Evolutionary conservation across 2,329 filamentous ascomycete genomes (phyloP).

Genomic region (Neospermospora avenae): DNA sequence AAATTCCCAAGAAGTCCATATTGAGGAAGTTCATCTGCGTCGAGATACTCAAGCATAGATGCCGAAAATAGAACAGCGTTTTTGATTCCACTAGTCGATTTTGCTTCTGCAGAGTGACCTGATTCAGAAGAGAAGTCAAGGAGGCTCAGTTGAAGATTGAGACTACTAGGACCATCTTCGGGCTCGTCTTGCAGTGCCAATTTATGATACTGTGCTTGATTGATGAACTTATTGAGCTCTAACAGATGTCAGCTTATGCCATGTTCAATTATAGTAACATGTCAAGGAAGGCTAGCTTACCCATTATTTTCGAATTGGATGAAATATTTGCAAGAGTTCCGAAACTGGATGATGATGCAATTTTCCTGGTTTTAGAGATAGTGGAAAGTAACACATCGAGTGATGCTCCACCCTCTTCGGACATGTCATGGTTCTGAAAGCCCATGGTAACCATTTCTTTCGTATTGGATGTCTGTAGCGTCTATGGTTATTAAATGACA

Average conservation of each 20-base stretch:
- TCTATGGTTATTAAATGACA: conserved; percentile 2
- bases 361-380: conserved; percentile 5
- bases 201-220: neutral
- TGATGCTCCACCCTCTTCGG: conserved; percentile 14
- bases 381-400: conserved; percentile 4
- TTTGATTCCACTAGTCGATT: conserved; percentile 6
- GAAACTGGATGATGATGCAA: neutral
- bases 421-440: conserved; percentile 3
- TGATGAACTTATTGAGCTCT: conserved; percentile 14
- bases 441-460: neutral
- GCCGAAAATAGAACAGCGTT: conserved; percentile 18
- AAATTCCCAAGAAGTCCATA: conserved; percentile 12
- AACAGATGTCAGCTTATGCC: conserved; percentile 3
- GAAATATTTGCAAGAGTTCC: neutral
- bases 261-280: neutral
- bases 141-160: conserved; percentile 8
- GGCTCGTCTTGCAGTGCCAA: conserved; percentile 1
- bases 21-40: conserved; percentile 4
- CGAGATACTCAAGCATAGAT: conserved; percentile 2
- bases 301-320: conserved; percentile 13
- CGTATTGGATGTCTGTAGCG: neutral
- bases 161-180: neutral
- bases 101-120: neutral
- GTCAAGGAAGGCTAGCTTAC: conserved; percentile 3
- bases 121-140: conserved; percentile 2